Evolutionary conservation across 169 alveolate species (phyloP).

Genomic region (Babesia caballi): DNA sequence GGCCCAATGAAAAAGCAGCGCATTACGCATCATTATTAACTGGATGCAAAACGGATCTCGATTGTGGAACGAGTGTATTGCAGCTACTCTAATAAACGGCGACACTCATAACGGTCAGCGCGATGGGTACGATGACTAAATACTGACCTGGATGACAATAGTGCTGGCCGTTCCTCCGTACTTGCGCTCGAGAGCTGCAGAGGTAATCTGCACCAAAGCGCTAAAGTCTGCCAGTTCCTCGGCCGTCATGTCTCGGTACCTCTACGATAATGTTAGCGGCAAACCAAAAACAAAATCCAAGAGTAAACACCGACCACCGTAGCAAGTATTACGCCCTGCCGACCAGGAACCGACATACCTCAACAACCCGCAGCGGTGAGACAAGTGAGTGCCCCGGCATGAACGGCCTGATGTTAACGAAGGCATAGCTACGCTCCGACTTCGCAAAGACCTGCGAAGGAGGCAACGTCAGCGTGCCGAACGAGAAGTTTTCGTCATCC

Average conservation of each 20-base stretch:
- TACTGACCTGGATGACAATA: slow-evolving; percentile 45
- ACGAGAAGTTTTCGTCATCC: slow-evolving; percentile 38
- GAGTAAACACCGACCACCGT: neutral
- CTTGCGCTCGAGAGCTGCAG: slow-evolving; percentile 58
- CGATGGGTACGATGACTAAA: neutral
- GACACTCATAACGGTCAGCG: too few species aligned
- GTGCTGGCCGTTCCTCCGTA: slow-evolving; percentile 43
- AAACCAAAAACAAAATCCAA: neutral
- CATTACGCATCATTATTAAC: too few species aligned
- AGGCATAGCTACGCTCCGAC: slow-evolving; percentile 63
- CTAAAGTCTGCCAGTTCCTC: slow-evolving; percentile 48
- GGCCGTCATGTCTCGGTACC: slow-evolving; percentile 56
- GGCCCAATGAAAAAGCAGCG: too few species aligned
- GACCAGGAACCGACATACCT: slow-evolving; percentile 17
- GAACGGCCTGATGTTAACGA: slow-evolving; percentile 72
- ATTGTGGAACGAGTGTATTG: too few species aligned
- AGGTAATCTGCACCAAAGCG: slow-evolving; percentile 47
- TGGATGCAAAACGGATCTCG: too few species aligned
- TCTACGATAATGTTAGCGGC: slow-evolving; percentile 1
- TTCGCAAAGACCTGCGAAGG: slow-evolving; percentile 69
- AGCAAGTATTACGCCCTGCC: neutral
- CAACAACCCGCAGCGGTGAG: slow-evolving; percentile 67
- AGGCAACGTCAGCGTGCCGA: slow-evolving; percentile 64
- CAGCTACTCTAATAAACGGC: too few species aligned
- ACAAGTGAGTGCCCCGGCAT: slow-evolving; percentile 76